phyloP scores from a whole-genome alignment of 805 yeast genomes.

The Saccharomycopsis capsularis region DNA sequence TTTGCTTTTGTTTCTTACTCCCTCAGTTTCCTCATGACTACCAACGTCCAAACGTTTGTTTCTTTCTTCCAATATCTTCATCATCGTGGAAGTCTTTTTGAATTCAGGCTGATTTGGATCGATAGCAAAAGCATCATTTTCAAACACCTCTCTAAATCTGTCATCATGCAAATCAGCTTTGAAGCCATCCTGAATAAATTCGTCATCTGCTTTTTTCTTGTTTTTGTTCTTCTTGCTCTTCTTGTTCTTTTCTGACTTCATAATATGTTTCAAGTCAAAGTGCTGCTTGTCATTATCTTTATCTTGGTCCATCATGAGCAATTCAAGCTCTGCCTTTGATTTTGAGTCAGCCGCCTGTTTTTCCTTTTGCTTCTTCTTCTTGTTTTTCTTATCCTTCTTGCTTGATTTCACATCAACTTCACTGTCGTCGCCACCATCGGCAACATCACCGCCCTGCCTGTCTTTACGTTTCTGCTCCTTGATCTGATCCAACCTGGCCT shows the following conservation, averaged over 20 bases:
- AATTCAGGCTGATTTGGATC: conserved; percentile 91
- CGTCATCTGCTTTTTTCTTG: conserved; percentile 45
- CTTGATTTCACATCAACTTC: conserved; percentile 29
- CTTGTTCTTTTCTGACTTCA: conserved; percentile 65
- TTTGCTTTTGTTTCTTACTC: neutral
- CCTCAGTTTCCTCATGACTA: conserved; percentile 1
- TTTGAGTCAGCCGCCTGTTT: conserved; percentile 30
- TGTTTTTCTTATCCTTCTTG: conserved; percentile 27
- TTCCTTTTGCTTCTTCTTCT: conserved; percentile 24
- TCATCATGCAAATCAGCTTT: conserved; percentile 69
- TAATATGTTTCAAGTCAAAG: conserved; percentile 71
- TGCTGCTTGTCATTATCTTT: conserved; percentile 50
- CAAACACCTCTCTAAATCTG: conserved; percentile 77
- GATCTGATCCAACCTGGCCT: conserved; percentile 69
- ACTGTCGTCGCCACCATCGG: neutral
- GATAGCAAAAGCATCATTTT: conserved; percentile 84
- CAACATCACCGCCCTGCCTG: conserved; percentile 30
- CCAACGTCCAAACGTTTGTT: conserved; percentile 31
- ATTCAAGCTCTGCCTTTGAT: conserved; percentile 64
- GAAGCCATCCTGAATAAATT: conserved; percentile 37
- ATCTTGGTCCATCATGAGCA: conserved; percentile 51
- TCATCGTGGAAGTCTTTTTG: conserved; percentile 84
- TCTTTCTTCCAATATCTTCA: conserved; percentile 70
- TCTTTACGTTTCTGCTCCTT: conserved; percentile 52
- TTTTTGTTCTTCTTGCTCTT: conserved; percentile 42